Base-by-base conservation (phyloP, 257 asterid genomes). In the Scutellaria barbata region DNA sequence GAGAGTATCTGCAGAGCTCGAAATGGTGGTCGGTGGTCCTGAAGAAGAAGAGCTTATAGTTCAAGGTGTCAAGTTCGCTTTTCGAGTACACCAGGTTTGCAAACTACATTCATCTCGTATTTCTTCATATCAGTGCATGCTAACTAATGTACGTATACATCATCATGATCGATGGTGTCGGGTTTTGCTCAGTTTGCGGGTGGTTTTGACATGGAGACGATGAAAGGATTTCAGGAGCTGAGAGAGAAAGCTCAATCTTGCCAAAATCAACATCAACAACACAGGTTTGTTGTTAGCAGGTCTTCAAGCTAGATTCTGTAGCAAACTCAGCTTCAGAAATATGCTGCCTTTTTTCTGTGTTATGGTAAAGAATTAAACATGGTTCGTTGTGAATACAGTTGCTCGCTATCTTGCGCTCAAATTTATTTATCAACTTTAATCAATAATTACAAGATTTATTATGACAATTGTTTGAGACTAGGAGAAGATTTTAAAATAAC, bases 141-240 rank as follows among this genome's bases (percentile, higher is more conserved):
- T 2, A 4, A 30, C 35, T 30, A 30, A 30, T 22, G 25, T n/a
- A n/a, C n/a, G n/a, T 22, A 1, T 22, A 55, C 14, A 22, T 6
- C n/a, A 13, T n/a, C 50, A 17, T 0, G 17, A 9, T 22, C 30
- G 5, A 5, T 50, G 14, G 5, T 10, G 63, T 51, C 18, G 2
- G 41, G 3, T 47, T 63, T 63, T 30, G 35, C 30, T n/a, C 84
- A 95, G 99, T 95, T 95, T 83, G 99, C 99, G 1, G 96, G 98
- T 1, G 99, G 99, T 7, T 95, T 92, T 57, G 98, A 95, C 41
- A 94, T 79, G 83, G 99, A 92, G 79, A 95, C 99, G 11, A 95
- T 95, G 99, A 88, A 76, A 70, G 96, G 89, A 22, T 95, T 95
- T 79, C 95, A 95, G 68, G 99, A 92, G 50, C 83, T 92, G 78